phyloP scores from a whole-genome alignment of 768 basidiomycete genomes.

The Panaeolus cyanescens region DNA sequence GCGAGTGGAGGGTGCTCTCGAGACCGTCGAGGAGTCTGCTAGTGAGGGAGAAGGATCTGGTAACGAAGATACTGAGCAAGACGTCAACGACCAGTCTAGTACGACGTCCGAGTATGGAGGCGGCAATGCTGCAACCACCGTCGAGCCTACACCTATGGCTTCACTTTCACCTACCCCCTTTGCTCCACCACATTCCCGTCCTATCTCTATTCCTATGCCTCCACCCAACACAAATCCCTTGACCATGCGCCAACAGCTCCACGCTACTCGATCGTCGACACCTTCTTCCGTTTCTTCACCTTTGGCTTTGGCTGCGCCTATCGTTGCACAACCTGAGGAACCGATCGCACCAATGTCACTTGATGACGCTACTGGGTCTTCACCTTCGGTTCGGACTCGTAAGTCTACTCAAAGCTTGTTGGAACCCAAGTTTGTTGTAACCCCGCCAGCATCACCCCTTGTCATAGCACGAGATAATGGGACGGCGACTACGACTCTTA shows the following conservation, averaged over 20 bases:
- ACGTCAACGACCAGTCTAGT: conserved; percentile 56
- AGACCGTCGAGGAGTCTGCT: conserved; percentile 53
- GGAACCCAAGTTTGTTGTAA: conserved; percentile 66
- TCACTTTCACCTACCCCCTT: conserved; percentile 49
- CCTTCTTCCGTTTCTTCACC: conserved; percentile 90
- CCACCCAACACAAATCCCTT: conserved; percentile 21
- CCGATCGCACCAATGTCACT: conserved; percentile 66
- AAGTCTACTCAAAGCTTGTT: conserved; percentile 68
- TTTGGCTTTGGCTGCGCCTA: conserved; percentile 81
- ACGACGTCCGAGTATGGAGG: conserved; percentile 69
- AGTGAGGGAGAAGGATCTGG: conserved; percentile 47
- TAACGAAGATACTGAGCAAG: conserved; percentile 41
- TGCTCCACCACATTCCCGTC: conserved; percentile 30
- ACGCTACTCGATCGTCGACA: conserved; percentile 77
- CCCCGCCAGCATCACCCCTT: conserved; percentile 76
- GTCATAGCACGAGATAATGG: conserved; percentile 32
- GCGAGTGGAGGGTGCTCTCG: conserved; percentile 71
- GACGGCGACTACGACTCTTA: conserved; percentile 26
- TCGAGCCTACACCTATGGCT: conserved; percentile 72
- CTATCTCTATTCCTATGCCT: conserved; percentile 20
- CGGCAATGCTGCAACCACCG: conserved; percentile 41
- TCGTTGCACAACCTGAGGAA: conserved; percentile 72
- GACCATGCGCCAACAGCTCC: conserved; percentile 47
- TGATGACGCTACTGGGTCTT: conserved; percentile 44
- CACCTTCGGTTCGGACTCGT: conserved; percentile 56